These are phyloP conservation scores for Pythium apleroticum DNA, from an alignment of 352 stramenopile species.

Conservation along the genomic window DNA sequence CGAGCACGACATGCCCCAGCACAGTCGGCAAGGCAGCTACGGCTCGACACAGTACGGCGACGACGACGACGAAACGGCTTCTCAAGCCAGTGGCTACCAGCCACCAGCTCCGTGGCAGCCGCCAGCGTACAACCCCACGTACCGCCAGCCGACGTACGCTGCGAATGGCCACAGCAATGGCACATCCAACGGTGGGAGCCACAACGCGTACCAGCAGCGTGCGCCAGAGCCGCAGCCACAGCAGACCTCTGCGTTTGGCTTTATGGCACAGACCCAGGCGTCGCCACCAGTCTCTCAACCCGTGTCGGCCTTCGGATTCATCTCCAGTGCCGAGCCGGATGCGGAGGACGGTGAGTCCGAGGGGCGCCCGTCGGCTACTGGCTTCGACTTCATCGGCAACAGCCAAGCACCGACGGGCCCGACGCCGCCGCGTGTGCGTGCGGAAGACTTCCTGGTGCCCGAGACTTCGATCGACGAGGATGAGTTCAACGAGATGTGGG, in stretches of 20 bases:
- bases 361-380: slow-evolving; percentile 40
- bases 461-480: slow-evolving; percentile 43
- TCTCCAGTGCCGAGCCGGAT: slow-evolving; percentile 42
- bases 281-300: slow-evolving; percentile 1
- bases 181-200: not conserved
- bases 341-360: slow-evolving; percentile 44
- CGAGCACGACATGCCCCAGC: slow-evolving; percentile 38
- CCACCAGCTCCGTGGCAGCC: slow-evolving; percentile 34
- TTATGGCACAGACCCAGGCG: slow-evolving; percentile 31
- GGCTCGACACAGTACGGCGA: slow-evolving; percentile 55
- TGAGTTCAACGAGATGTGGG: slow-evolving; percentile 77
- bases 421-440: slow-evolving; percentile 34
- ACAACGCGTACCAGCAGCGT: not conserved
- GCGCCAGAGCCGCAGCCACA: slow-evolving; percentile 5
- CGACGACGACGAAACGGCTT: slow-evolving; percentile 51
- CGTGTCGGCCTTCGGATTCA: slow-evolving; percentile 80
- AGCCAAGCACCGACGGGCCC: slow-evolving; percentile 18
- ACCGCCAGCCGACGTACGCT: slow-evolving; percentile 20
- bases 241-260: slow-evolving; percentile 44
- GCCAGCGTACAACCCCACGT: slow-evolving; percentile 50
- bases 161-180: slow-evolving; percentile 28
- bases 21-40: slow-evolving; percentile 47
- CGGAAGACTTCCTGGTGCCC: slow-evolving; percentile 63
- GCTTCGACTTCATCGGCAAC: slow-evolving; percentile 42
- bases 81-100: slow-evolving; percentile 39